Percentiles rank a stretch among this genome's conserved stretches.
phyloP scores from a whole-genome alignment of 1,139 yeast species.

The Meyerozyma guilliermondii region DNA sequence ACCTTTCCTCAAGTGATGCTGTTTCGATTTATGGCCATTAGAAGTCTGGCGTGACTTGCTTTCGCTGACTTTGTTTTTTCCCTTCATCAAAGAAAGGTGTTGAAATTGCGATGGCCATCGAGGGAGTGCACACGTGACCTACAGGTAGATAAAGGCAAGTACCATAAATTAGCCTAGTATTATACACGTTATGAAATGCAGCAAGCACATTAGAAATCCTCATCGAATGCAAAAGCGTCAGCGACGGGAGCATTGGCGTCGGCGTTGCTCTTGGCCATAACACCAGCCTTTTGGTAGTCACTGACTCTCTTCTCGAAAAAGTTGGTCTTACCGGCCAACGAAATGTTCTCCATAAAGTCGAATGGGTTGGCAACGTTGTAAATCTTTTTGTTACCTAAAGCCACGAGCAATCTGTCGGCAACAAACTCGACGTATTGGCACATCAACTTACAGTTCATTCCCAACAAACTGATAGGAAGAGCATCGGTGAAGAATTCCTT shows the following conservation, averaged over 20 bases:
- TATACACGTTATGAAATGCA: slow-evolving; percentile 2
- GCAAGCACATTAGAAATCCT: slow-evolving; percentile 33
- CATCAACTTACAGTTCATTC: slow-evolving; percentile 91
- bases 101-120: not conserved
- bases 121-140: not conserved
- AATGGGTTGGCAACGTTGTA: slow-evolving; percentile 92
- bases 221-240: slow-evolving; percentile 39
- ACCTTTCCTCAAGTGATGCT: slow-evolving; percentile 45
- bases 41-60: slow-evolving; percentile 36
- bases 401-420: slow-evolving; percentile 88
- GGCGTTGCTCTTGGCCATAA: slow-evolving; percentile 57
- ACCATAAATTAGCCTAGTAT: not conserved
- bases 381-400: slow-evolving; percentile 85
- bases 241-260: slow-evolving; percentile 23
- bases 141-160: not conserved
- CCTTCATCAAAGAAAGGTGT: slow-evolving; percentile 31
- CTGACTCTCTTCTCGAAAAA: slow-evolving; percentile 98
- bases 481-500: slow-evolving; percentile 93
- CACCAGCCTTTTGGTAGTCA: slow-evolving; percentile 99
- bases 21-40: slow-evolving; percentile 56
- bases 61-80: slow-evolving; percentile 50
- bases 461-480: slow-evolving; percentile 83
- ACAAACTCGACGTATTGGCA: slow-evolving; percentile 96
- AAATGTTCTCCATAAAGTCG: slow-evolving; percentile 97
- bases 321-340: slow-evolving; percentile 96